Base-by-base conservation (phyloP, 1,284 basidiomycete species). In the Abortiporus biennis region DNA sequence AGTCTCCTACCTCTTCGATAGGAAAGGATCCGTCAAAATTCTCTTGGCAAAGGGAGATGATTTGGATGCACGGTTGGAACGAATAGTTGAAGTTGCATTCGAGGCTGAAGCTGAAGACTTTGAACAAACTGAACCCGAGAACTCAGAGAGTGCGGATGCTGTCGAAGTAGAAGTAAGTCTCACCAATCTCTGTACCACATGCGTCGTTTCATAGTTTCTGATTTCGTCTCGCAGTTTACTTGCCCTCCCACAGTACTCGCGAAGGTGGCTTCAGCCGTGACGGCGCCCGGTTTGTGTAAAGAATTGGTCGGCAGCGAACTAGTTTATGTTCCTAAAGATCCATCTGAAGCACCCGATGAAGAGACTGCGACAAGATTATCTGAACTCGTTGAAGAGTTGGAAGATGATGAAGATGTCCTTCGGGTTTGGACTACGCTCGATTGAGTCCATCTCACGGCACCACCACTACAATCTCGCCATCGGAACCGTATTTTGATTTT, bases 1-100 rank as follows among this genome's bases (percentile, higher is more conserved):
- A 2, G 85, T 90, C 12, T 73, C 74, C 37, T 92, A 82, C 61
- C 75, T 91, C 69, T 92, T 92, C 56, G 69, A 78, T 46, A 74
- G 80, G 40, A 72, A 76, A 56, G 88, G 85, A 8, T 64, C 72
- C 33, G 75, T 91, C 32, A 72, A 70, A 42, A 67, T 87, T n/a
- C 54, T 66, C 12, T 52, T 79, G 5, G 65, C 66, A 27, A 54
- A 62, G n/a, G 66, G 66, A 23, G 68, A 74, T 40, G 71, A 73
- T 49, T 58, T 69, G 15, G 66, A 68, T 15, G 55, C 59, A 6
- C 57, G 66, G 20, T 51, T 73, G 21, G 77, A 78, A 40, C 55
- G 59, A 24, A 53, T 80, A n/a, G 66, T 83, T 45, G 68, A 76
- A 35, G 49, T 59, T n/a, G 74, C 69, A 2, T 49, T 78, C 15